Base-by-base conservation (phyloP, 305 asterid species). In the Solanum aculeatissimum region DNA sequence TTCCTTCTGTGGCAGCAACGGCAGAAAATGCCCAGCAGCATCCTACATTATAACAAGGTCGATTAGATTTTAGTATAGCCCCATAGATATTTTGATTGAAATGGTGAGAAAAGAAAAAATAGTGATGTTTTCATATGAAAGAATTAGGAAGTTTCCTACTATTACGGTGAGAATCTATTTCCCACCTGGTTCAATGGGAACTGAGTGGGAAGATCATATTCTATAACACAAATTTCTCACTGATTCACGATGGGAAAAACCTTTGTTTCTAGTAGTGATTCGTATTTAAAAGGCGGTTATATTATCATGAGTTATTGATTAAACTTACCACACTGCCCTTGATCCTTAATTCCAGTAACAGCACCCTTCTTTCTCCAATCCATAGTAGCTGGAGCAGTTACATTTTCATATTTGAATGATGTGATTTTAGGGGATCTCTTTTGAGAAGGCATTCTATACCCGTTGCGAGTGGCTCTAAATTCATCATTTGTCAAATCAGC, bases 11-110 rank as follows among this genome's bases (percentile, higher is more conserved):
- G 0, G 85, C 70, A 29, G 85, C 85, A n/a, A 71, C 85, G 1
- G 85, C 85, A 38, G 85, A 70, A 71, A 83, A 83, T 0, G 82
- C 85, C 85, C 85, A 83, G 47, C 85, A 83, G 12, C 71, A 70
- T 49, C 82, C 82, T 83, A 8, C 70, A 27, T 9, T 69, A 18
- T 68, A 69, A 0, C 10, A 38, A 0, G 5, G 27, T 69, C 2
- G 0, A 69, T 38, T 19, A 38, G 51, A 0, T 19, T 69, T 10
- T 69, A 19, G 27, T 69, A 58, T 35, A 35, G 4, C 5, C 6
- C 7, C 40, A 35, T 7, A 32, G 6, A 32, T 32, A 32, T 32
- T 32, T 3, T 32, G 38, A 32, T 32, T 32, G 38, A 32, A 32
- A 2, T 5, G 0, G 38, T 32, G 38, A 32, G 38, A 32, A 32